Evolutionary conservation across 2,329 filamentous ascomycete species (phyloP).

Genomic region (Neocatenulostroma microsporum): DNA sequence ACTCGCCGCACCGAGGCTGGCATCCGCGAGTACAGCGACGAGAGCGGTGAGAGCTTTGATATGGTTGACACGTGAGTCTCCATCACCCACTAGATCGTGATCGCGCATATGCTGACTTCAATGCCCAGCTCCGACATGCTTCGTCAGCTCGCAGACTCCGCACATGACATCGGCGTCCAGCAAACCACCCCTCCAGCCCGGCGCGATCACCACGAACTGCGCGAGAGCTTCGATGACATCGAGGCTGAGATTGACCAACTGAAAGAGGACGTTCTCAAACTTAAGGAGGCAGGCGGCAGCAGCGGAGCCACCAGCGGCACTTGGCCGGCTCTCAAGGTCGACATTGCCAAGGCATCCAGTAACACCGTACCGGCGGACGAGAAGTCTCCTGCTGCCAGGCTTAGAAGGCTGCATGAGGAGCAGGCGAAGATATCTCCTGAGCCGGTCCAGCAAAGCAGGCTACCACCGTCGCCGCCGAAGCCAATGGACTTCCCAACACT

Average conservation of each 20-base stretch:
- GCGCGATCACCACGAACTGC: not conserved
- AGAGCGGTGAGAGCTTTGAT: conserved; percentile 17
- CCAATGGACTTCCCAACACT: conserved; percentile 17
- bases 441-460: not conserved
- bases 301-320: no score
- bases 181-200: not conserved
- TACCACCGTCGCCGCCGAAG: conserved; percentile 8
- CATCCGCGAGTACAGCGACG: conserved; percentile 12
- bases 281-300: conserved; percentile 5
- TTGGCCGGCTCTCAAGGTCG: no score
- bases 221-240: conserved; percentile 14
- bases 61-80: conserved; percentile 15
- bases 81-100: not conserved
- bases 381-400: conserved; percentile 7
- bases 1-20: not conserved
- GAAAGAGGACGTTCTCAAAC: conserved; percentile 14
- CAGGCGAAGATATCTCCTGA: not conserved
- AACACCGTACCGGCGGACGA: no score
- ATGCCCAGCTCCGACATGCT: conserved; percentile 14
- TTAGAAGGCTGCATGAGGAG: conserved; percentile 14
- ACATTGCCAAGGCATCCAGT: no score
- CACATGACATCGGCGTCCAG: conserved; percentile 4
- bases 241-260: conserved; percentile 18
- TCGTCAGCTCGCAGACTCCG: conserved; percentile 15
- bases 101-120: conserved; percentile 7